Conservation (phyloP, 78 protist genomes). For the Dictyostelium citrinum region DNA sequence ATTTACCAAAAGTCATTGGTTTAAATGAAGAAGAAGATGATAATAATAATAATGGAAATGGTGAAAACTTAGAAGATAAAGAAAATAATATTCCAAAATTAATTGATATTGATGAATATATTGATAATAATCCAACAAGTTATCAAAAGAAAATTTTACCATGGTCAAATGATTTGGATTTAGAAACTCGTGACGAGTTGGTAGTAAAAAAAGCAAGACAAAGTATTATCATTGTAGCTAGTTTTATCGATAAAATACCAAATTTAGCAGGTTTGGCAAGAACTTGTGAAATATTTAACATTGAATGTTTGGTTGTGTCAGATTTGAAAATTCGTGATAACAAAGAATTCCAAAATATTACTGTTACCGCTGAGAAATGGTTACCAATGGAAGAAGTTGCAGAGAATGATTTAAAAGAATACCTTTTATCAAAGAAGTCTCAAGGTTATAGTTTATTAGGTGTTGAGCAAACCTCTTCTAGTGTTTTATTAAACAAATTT, state of each 20-base stretch:
- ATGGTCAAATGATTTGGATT: constrained; percentile 70
- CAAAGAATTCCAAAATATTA: constrained; percentile 59
- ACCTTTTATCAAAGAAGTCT: constrained; percentile 42
- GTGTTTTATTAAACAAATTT: constrained; percentile 47
- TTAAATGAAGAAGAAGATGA: not conserved
- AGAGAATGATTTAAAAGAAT: constrained; percentile 1
- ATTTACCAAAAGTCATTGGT: not conserved
- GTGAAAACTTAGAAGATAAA: too few species aligned
- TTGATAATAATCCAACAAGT: constrained; percentile 1
- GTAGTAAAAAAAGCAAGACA: constrained; percentile 42
- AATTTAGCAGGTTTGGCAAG: constrained; percentile 85
- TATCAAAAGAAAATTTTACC: constrained; percentile 84
- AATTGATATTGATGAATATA: constrained; percentile 23
- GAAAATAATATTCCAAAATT: not conserved
- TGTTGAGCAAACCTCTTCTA: constrained; percentile 88
- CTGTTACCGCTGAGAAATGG: constrained; percentile 86
- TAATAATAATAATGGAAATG: not conserved
- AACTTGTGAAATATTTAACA: constrained; percentile 81
- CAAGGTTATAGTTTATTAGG: constrained; percentile 88
- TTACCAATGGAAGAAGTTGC: constrained; percentile 82
- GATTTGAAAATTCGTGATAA: constrained; percentile 27
- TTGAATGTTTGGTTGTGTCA: constrained; percentile 58
- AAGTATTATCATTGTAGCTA: constrained; percentile 65
- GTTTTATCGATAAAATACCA: constrained; percentile 83
- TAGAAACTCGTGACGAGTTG: constrained; percentile 18